A percentile compares a stretch with the other conserved stretches of the same genome.
phyloP scores from a whole-genome alignment of 2,329 filamentous ascomycete genomes.

The Hymenotorrendiella dingleyae region DNA sequence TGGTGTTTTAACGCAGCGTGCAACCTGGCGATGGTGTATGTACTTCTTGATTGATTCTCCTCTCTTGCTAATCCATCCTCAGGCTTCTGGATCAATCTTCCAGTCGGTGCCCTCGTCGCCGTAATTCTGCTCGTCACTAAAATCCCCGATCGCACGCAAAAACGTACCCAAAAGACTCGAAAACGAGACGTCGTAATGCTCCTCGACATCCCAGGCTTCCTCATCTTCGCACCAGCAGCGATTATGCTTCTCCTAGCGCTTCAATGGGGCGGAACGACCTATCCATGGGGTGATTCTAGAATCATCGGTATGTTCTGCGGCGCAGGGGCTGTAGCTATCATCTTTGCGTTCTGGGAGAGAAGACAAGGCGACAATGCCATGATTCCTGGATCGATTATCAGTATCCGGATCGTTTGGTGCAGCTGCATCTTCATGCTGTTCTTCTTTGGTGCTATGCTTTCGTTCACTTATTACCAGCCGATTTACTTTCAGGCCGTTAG shows the following conservation, averaged over 20 bases:
- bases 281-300: conserved; percentile 28
- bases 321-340: conserved; percentile 12
- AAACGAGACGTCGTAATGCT: conserved; percentile 16
- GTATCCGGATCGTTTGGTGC: conserved; percentile 18
- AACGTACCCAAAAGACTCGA: conserved; percentile 1
- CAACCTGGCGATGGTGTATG: conserved; percentile 30
- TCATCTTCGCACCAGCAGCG: conserved; percentile 30
- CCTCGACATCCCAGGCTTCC: conserved; percentile 31
- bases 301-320: conserved; percentile 29
- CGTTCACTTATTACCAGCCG: conserved; percentile 39
- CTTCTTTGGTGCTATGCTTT: conserved; percentile 12
- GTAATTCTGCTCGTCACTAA: conserved; percentile 34
- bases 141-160: conserved; percentile 22
- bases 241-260: conserved; percentile 32
- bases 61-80: neutral
- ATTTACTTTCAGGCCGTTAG: conserved; percentile 45
- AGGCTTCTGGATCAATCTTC: conserved; percentile 39
- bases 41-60: neutral
- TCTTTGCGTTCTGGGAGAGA: conserved; percentile 27
- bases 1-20: conserved; percentile 32
- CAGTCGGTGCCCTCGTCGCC: conserved; percentile 33
- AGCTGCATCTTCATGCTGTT: conserved; percentile 13
- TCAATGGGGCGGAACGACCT: conserved; percentile 31
- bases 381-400: conserved; percentile 23
- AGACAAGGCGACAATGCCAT: conserved; percentile 26